These are phyloP conservation scores for Desmodesmus armatus DNA, from an alignment of 139 green algal genomes.

Conservation along the genomic window DNA sequence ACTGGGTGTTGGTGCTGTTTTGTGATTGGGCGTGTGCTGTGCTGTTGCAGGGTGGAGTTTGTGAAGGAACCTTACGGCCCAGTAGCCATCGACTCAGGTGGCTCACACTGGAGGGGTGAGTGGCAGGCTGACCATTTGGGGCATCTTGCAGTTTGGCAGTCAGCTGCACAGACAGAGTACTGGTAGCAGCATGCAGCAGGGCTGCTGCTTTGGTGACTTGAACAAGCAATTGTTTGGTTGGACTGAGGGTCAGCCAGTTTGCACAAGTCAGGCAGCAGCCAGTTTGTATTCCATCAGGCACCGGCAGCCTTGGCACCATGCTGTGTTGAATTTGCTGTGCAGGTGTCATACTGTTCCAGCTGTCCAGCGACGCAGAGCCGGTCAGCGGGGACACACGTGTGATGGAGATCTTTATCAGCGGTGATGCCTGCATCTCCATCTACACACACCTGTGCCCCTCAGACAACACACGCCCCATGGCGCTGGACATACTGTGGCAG, in stretches of 20 bases:
- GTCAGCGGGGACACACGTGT: slow-evolving; percentile 32
- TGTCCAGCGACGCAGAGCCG: background rate
- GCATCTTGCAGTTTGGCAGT: too few species aligned
- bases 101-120: slow-evolving; percentile 34
- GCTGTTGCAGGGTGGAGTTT: slow-evolving; percentile 38
- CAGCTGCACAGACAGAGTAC: too few species aligned
- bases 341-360: slow-evolving; percentile 55
- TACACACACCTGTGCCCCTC: slow-evolving; percentile 48
- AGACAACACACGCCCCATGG: slow-evolving; percentile 46
- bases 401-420: slow-evolving; percentile 55
- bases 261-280: too few species aligned
- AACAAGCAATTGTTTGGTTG: too few species aligned
- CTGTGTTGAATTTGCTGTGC: background rate
- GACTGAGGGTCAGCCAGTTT: too few species aligned
- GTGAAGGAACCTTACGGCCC: slow-evolving; percentile 46
- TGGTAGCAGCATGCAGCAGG: too few species aligned
- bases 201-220: too few species aligned
- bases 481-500: slow-evolving; percentile 71
- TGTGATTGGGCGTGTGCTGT: too few species aligned
- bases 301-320: too few species aligned
- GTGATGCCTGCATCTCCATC: slow-evolving; percentile 46
- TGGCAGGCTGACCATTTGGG: too few species aligned
- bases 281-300: too few species aligned
- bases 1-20: background rate
- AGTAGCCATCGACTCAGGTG: slow-evolving; percentile 32